Evolutionary conservation across 73 alveolate genomes (phyloP).

Genomic region (Tetrahymena elliotti): DNA sequence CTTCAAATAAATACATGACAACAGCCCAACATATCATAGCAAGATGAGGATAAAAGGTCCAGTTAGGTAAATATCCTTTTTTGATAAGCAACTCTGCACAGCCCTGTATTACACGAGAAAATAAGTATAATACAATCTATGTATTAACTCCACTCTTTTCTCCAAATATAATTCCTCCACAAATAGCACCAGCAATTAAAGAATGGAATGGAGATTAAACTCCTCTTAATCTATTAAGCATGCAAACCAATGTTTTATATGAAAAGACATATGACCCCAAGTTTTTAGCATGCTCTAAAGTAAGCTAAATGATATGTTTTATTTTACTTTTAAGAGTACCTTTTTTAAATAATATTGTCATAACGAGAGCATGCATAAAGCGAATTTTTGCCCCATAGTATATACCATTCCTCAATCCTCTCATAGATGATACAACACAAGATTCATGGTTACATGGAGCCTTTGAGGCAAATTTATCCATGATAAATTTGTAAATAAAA

Average conservation of each 20-base stretch:
- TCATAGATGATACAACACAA: conserved; percentile 51
- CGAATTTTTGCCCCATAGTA: conserved; percentile 76
- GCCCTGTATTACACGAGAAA: conserved; percentile 58
- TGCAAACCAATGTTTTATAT: conserved; percentile 54
- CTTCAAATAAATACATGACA: conserved; percentile 69
- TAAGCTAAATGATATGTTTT: conserved; percentile 38
- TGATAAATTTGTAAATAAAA: background rate
- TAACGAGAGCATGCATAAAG: conserved; percentile 74
- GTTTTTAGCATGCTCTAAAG: conserved; percentile 65
- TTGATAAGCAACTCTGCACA: conserved; percentile 31
- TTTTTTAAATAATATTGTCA: conserved; percentile 62
- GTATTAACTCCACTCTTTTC: conserved; percentile 59
- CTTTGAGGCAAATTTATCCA: background rate
- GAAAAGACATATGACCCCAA: conserved; percentile 58
- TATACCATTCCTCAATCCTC: conserved; percentile 69
- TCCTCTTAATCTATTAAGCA: conserved; percentile 36
- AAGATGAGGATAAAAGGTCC: conserved; percentile 42
- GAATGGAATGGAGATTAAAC: conserved; percentile 36
- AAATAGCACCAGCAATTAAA: conserved; percentile 58
- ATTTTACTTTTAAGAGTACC: conserved; percentile 50
- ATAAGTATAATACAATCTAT: conserved; percentile 59
- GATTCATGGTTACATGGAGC: conserved; percentile 41
- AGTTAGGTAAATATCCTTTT: conserved; percentile 21
- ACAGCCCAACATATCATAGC: conserved; percentile 66
- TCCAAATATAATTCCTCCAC: conserved; percentile 50